Base-by-base conservation (phyloP, 129 eudicot species). In the Lactuca sativa region DNA sequence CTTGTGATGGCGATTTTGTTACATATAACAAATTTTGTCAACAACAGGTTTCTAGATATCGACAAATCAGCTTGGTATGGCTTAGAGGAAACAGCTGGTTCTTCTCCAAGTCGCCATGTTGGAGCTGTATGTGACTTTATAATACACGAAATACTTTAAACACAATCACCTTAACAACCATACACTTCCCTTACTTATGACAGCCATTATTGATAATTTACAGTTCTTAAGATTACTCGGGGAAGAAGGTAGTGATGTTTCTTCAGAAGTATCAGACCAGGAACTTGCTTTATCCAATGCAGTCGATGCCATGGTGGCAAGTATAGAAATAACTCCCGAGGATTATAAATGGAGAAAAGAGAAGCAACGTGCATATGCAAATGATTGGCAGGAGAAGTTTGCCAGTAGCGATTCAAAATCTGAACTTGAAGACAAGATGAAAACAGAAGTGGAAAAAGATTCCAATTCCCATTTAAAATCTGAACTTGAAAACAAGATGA, bases 151-250 rank as follows among this genome's bases (percentile, higher is more conserved):
- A 38, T 52, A 44, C 48, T 74, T 59, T 13, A 17, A 15, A 14
- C 32, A 31, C 44, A 18, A 72, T 37, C 13, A 21, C n/a, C 13
- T 31, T 55, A 61, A 62, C 33, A 34, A 59, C n/a, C 33, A 64
- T 40, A 41, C 8, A 30, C 63, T n/a, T 9, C 9, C 21, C 51
- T 17, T 52, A 41, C 32, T 30, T 53, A 51, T 52, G 51, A 53
- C 68, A 40, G 43, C 48, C 67, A 14, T 71, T 58, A 3, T 70
- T 62, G 56, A 69, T 74, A n/a, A 31, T 71, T 57, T 59, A 30
- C 89, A 95, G 99, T 90, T 87, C 73, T 36, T 95, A 66, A 87
- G 97, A 72, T 59, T 90, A 68, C 91, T 95, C 56, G 77, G 87
- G 2, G 95, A 83, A 78, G 99, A 90, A 80, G 74, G 80, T 41